Evolutionary conservation across 352 stramenopile species (phyloP).

Genomic region (Detonula confervacea): DNA sequence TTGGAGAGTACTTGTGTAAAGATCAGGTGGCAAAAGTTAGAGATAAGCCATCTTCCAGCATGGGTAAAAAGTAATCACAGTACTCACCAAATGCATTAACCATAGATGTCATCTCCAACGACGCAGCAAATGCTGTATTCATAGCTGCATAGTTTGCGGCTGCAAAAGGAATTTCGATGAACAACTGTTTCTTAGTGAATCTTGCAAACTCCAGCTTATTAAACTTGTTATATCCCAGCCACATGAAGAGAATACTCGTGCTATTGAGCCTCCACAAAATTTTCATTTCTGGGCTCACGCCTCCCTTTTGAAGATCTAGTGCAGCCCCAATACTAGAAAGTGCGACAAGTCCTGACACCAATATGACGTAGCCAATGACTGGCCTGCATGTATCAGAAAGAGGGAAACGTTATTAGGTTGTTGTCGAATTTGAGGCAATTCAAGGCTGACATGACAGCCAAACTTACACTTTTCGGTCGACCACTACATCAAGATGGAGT

Average conservation of each 20-base stretch:
- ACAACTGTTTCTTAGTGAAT: conserved; percentile 30
- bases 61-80: background rate
- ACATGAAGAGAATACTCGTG: conserved; percentile 80
- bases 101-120: conserved; percentile 46
- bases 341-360: conserved; percentile 47
- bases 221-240: conserved; percentile 37
- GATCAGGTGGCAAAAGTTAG: background rate
- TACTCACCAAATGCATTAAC: conserved; percentile 47
- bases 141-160: conserved; percentile 54
- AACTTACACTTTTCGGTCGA: conserved; percentile 57
- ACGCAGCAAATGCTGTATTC: conserved; percentile 39
- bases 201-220: conserved; percentile 27
- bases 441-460: no score
- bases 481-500: conserved; percentile 56
- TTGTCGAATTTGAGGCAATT: no score
- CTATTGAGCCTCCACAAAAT: conserved; percentile 89
- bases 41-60: background rate
- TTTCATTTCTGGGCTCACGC: conserved; percentile 85
- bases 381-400: no score
- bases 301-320: conserved; percentile 48
- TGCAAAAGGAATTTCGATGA: conserved; percentile 41
- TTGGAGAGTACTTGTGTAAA: conserved; percentile 15
- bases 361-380: conserved; percentile 54
- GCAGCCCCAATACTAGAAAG: conserved; percentile 46
- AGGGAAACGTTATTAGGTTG: no score